phyloP scores from a whole-genome alignment of 2,329 filamentous ascomycete genomes.

The Alternaria hordeiaustralica region DNA sequence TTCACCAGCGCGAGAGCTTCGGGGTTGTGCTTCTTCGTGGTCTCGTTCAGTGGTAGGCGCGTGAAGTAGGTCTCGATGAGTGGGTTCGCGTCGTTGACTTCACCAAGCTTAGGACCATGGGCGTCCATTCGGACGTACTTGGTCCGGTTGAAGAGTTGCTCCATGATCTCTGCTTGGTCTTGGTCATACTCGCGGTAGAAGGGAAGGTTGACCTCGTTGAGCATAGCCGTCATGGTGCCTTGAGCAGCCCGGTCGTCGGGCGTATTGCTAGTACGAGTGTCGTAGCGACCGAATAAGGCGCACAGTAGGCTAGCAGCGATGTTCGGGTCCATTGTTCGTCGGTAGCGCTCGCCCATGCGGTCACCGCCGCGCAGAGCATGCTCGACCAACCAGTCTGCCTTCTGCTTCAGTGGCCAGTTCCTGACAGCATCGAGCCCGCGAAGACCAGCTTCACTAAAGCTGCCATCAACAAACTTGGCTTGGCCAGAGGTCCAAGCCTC shows the following conservation, averaged over 20 bases:
- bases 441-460: conserved; percentile 56
- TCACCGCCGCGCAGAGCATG: conserved; percentile 75
- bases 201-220: conserved; percentile 85
- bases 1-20: conserved; percentile 85
- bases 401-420: conserved; percentile 62
- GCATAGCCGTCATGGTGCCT: conserved; percentile 64
- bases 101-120: conserved; percentile 84
- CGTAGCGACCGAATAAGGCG: conserved; percentile 72
- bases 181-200: conserved; percentile 92
- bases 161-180: conserved; percentile 81
- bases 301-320: conserved; percentile 73
- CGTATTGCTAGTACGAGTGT: conserved; percentile 57
- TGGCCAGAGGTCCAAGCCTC: conserved; percentile 73
- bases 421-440: conserved; percentile 62
- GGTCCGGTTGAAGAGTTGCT: conserved; percentile 91
- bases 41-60: conserved; percentile 78
- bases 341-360: conserved; percentile 79
- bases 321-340: conserved; percentile 72
- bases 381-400: conserved; percentile 69
- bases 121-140: conserved; percentile 95
- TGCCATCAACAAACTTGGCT: conserved; percentile 61
- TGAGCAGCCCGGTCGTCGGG: conserved; percentile 60
- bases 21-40: conserved; percentile 76
- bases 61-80: conserved; percentile 97
- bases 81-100: conserved; percentile 77